Base-by-base conservation (phyloP, 441 rosid genomes). In the Monsonia emarginata region DNA sequence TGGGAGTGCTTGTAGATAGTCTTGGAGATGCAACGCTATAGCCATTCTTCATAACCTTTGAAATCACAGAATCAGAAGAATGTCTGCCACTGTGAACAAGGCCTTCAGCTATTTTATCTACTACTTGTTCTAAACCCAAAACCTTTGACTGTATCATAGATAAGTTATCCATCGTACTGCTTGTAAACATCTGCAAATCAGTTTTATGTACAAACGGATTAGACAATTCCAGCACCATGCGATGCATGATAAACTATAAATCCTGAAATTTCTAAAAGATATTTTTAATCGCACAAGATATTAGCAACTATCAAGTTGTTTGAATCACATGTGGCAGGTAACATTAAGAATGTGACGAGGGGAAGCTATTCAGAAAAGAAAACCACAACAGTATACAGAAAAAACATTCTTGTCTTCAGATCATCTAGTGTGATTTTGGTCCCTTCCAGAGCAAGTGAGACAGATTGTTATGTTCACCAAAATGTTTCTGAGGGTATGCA, bases 61-160 rank as follows among this genome's bases (percentile, higher is more conserved):
- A 80, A 72, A 75, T 75, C 7, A 70, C 75, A 38, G 74, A 72
- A 76, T 83, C 81, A 50, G 88, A 61, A 24, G 60, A 56, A 78
- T 66, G 66, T 48, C 80, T 76, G 3, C 73, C 79, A 0, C 80
- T 77, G 50, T 72, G 77, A 74, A 76, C 58, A 63, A 80, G 58
- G 61, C 68, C 81, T 64, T 71, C 83, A 64, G 78, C 73, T 36
- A 88, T 84, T 64, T 78, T 71, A 67, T 82, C 91, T 52, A 86
- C 83, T 65, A 83, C 88, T 76, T 82, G 80, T 75, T 90, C 98
- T 73, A 92, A 78, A 80, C 83, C 81, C 42, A 79, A 75, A 34
- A 92, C 86, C 76, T 88, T 92, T 13, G 91, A 84, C 74, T 85
- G 87, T 74, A 92, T 73, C 72, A 72, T 67, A 2, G 88, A 84